Percentiles rank a stretch among this genome's conserved stretches.
phyloP scores from a whole-genome alignment of 2,329 filamentous ascomycete genomes.

The Ophiostoma angusticollis region DNA sequence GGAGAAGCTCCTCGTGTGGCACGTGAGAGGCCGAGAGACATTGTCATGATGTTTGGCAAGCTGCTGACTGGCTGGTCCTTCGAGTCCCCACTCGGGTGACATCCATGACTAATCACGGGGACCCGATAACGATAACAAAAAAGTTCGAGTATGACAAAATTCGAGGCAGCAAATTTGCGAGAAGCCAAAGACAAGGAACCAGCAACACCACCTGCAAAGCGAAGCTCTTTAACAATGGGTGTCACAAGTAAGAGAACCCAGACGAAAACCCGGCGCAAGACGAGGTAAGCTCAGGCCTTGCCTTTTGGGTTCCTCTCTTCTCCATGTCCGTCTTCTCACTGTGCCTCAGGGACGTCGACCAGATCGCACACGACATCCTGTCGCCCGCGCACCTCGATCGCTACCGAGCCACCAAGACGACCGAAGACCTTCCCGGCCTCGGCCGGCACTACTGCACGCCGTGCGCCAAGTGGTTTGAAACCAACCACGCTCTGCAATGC shows the following conservation, averaged over 20 bases:
- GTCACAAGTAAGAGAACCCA: slow-evolving; percentile 52
- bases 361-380: slow-evolving; percentile 71
- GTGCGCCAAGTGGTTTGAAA: slow-evolving; percentile 95
- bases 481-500: slow-evolving; percentile 57
- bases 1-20: not conserved
- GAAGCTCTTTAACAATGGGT: slow-evolving; percentile 41
- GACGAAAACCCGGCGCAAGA: slow-evolving; percentile 61
- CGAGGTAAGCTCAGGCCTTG: slow-evolving; percentile 37
- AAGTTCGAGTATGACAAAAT: too few species aligned
- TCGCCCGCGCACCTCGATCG: slow-evolving; percentile 68
- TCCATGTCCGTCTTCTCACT: not conserved
- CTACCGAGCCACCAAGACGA: slow-evolving; percentile 64
- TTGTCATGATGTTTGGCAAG: slow-evolving; percentile 1
- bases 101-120: too few species aligned
- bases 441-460: slow-evolving; percentile 81
- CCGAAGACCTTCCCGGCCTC: slow-evolving; percentile 78
- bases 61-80: slow-evolving; percentile 4
- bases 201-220: not conserved
- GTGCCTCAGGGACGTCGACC: slow-evolving; percentile 66
- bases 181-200: not conserved
- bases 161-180: too few species aligned
- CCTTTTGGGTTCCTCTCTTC: not conserved
- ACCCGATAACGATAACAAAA: slow-evolving; percentile 2
- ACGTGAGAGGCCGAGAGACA: not conserved
- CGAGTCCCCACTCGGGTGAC: not conserved